Evolutionary conservation across 176 grass and related monocot species (phyloP).

Genomic region (Rhynchospora pubera): DNA sequence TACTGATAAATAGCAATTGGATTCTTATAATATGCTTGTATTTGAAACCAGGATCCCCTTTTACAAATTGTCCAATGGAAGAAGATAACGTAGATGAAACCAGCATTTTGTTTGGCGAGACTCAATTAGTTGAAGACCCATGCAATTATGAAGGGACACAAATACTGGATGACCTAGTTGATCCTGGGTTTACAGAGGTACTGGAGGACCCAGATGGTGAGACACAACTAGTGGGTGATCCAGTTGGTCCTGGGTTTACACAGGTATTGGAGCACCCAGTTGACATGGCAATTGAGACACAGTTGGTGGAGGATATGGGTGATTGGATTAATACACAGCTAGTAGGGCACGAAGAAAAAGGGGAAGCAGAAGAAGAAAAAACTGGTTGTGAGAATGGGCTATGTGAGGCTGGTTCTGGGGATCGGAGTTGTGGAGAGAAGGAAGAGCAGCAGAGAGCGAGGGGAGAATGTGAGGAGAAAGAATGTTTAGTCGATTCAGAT

Average conservation of each 20-base stretch:
- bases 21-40: not conserved
- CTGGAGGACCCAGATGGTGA: conserved; percentile 9
- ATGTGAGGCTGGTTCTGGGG: not conserved
- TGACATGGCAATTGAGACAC: not conserved
- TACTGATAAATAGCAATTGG: not conserved
- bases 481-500: conserved; percentile 16
- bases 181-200: not conserved
- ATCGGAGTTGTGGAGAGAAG: not conserved
- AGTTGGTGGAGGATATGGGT: not conserved
- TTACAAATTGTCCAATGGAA: conserved; percentile 2
- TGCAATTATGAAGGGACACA: not conserved
- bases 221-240: conserved; percentile 15
- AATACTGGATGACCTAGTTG: conserved; percentile 13
- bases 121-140: conserved; percentile 9
- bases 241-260: conserved; percentile 1
- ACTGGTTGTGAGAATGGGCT: not conserved
- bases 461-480: not conserved
- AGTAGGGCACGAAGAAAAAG: not conserved
- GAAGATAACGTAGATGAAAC: not conserved
- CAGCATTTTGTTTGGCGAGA: not conserved
- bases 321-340: conserved; percentile 10
- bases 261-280: conserved; percentile 1
- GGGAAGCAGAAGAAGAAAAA: not conserved
- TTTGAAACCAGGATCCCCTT: not conserved
- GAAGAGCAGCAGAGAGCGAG: not conserved